These are phyloP conservation scores for Aurantiochytrium sp. DNA, from an alignment of 108 stramenopile genomes.

Conservation along the genomic window DNA sequence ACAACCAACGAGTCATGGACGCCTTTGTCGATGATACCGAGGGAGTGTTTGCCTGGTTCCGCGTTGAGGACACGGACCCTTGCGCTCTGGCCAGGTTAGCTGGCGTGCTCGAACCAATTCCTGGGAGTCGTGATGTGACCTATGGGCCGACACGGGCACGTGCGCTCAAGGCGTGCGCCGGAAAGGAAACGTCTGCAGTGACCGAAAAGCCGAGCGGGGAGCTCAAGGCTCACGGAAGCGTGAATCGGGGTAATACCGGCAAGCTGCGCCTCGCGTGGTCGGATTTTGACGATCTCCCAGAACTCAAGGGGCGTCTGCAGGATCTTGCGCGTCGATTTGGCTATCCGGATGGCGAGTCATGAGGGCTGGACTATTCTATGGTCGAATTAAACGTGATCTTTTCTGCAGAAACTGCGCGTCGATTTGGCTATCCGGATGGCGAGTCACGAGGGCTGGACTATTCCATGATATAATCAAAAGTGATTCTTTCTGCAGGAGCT, in stretches of 20 bases:
- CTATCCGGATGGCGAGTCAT: not conserved
- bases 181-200: not conserved
- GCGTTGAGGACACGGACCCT: not conserved
- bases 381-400: too few relatives aligned
- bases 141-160: not conserved
- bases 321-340: not conserved
- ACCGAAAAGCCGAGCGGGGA: not conserved
- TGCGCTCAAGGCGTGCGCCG: not conserved
- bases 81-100: not conserved
- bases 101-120: not conserved
- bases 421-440: not conserved
- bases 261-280: not conserved
- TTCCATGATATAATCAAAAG: too few relatives aligned
- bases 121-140: not conserved
- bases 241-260: not conserved
- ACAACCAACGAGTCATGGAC: not conserved
- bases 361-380: too few relatives aligned
- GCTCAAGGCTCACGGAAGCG: not conserved
- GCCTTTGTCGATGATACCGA: not conserved
- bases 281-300: not conserved
- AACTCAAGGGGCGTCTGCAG: not conserved
- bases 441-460: too few relatives aligned
- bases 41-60: not conserved
- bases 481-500: not conserved
- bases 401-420: not conserved